Base-by-base conservation (phyloP, 345 rosid species). In the Gossypium ekmanianum region DNA sequence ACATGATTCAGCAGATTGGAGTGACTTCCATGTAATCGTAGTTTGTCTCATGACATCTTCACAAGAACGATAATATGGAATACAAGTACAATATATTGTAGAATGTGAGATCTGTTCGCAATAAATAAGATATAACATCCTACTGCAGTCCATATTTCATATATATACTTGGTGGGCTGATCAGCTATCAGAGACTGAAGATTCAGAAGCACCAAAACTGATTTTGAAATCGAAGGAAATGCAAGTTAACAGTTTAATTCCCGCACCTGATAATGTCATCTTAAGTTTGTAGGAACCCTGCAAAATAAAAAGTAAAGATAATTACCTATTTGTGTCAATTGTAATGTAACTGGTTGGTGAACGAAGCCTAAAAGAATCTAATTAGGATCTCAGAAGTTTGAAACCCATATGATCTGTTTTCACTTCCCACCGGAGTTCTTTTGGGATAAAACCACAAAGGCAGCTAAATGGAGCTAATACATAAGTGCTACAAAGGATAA, bases 141-240 rank as follows among this genome's bases (percentile, higher is more conserved):
- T 20, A 58, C 1, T 3, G 43, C 16, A 12, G 59, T 18, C 55
- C 11, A 73, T 13, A 22, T 44, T 45, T 44, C 6, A 9, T 3
- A 56, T 11, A 41, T 24, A 4, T 24, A 57, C 29, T 51, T 43
- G 12, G 67, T 13, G 24, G 56, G 56, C 45, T 2, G 26, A 56
- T 77, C 64, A 71, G 34, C 52, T 71, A 69, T 71, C 43, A 54
- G 75, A 71, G 20, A 51, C n/a, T 4, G 5, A 68, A 27, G 76
- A 75, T 61, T 80, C 75, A 27, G 44, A 51, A 69, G 44, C 47
- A 69, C 73, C 45, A 1, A 84, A 69, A 22, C 79, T 39, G 8
- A 87, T 78, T 57, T 76, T 85, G 85, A 87, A 88, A 3, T 79
- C 77, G 87, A 88, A 88, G 87, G 83, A 84, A 72, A 88, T 65